Evolutionary conservation across 805 yeast genomes (phyloP).

Genomic region (Lipomyces chichibuensis): DNA sequence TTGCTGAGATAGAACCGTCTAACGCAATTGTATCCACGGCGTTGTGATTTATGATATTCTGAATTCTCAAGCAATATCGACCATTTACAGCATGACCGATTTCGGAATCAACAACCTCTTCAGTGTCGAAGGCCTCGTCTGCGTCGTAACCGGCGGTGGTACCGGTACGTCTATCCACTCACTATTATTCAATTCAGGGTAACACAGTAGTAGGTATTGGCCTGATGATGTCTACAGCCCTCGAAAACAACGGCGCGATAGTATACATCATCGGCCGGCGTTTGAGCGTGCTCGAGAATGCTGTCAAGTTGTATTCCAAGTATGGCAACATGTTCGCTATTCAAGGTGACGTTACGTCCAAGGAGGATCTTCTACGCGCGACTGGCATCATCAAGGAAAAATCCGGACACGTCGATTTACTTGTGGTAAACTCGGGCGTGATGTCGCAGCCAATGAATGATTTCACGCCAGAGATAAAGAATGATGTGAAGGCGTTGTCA

Average conservation of each 20-base stretch:
- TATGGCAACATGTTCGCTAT: conserved; percentile 31
- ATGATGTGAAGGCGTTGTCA: conserved; percentile 20
- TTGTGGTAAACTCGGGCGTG: conserved; percentile 35
- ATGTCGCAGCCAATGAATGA: conserved; percentile 18
- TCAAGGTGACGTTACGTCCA: conserved; percentile 33
- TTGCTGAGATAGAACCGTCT: too few species aligned
- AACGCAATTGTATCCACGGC: too few species aligned
- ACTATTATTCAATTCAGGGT: background rate
- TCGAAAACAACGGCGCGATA: conserved; percentile 37
- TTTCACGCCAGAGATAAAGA: conserved; percentile 20
- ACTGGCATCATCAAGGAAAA: conserved; percentile 31
- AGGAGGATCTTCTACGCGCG: conserved; percentile 23
- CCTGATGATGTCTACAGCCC: conserved; percentile 34
- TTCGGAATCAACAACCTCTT: conserved; percentile 49
- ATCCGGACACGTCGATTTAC: conserved; percentile 30
- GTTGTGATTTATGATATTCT: background rate
- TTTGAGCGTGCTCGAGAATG: conserved; percentile 28
- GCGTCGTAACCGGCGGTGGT: conserved; percentile 77
- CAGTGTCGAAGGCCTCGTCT: conserved; percentile 69
- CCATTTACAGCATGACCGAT: conserved; percentile 22
- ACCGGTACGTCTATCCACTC: conserved; percentile 46
- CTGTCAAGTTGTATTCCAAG: conserved; percentile 31
- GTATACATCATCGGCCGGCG: conserved; percentile 39
- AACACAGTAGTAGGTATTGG: conserved; percentile 9
- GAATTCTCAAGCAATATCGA: background rate